Evolutionary conservation across 1,139 yeast genomes (phyloP), one percentile per base, ranked within the genome.

Genomic region (Hemisphaericaspora xylanilytica): DNA sequence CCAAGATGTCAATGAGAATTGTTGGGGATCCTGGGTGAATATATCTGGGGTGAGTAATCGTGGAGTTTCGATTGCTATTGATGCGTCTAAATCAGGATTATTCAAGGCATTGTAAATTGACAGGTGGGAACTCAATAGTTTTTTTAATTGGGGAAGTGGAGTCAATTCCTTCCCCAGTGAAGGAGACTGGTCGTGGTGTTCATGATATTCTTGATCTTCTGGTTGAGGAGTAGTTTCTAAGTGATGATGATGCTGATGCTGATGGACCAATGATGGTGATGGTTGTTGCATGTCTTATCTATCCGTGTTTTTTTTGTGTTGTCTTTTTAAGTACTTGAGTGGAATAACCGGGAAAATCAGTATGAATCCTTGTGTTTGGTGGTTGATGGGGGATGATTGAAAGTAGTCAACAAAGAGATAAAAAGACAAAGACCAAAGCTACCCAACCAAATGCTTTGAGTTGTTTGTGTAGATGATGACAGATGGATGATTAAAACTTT

Each of bases 71-170:
- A 41, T 33, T 14, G 37, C 18, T 28, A 55, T 52, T 7, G 58
- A 45, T 38, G 58, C 47, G 42, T 68, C 72, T 36, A 70, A 59
- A n/a, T 67, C 73, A 4, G 75, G 75, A 46, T 70, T 67, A 31
- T 58, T 65, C 35, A 70, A 57, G 3, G 63, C 70, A 43, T 67
- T 60, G 46, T 59, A 67, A 21, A 70, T 60, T 2, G 73, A 67
- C 59, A 61, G 67, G 42, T 68, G 72, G 11, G 72, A 61, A 32
- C 56, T 55, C 28, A 69, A 59, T 28, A 69, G 53, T 33, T 54
- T 58, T 24, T 43, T 33, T 16, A 20, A 17, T 9, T 31, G 33
- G 9, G 17, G 36, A 4, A 27, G 5, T 17, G 31, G 31, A 20
- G 35, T 22, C 17, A 32, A 31, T 35, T 35, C 26, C 28, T 28